These are phyloP conservation scores for Daldinia vernicosa DNA, from an alignment of 495 filamentous ascomycete species.

Conservation along the genomic window DNA sequence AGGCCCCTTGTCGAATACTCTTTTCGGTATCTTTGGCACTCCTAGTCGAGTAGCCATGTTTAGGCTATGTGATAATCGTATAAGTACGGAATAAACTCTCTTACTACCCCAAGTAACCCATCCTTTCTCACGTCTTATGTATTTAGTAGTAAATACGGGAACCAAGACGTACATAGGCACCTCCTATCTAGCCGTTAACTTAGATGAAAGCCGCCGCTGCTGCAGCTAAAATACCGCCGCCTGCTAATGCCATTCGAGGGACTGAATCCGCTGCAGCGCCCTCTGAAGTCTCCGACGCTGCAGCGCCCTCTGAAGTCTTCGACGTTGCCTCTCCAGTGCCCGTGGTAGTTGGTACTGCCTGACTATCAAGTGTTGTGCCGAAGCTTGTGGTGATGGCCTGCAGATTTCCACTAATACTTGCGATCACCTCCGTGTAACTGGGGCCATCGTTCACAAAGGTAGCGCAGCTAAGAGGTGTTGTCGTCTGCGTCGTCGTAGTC, in stretches of 20 bases:
- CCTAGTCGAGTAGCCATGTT: no score
- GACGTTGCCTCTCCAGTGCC: background rate
- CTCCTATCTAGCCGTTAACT: background rate
- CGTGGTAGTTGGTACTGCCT: background rate
- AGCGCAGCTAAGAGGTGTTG: background rate
- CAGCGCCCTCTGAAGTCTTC: no score
- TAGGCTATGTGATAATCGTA: no score
- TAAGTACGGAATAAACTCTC: no score
- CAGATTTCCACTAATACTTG: background rate
- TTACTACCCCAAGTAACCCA: no score
- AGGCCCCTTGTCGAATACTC: background rate
- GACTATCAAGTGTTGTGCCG: background rate
- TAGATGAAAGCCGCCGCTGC: background rate
- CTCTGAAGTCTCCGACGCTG: background rate
- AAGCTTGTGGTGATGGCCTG: background rate
- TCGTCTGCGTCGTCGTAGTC: background rate
- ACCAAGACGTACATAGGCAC: background rate
- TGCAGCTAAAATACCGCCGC: background rate
- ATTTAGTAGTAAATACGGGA: background rate
- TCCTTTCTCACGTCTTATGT: background rate
- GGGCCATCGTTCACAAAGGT: background rate
- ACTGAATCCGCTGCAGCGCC: background rate
- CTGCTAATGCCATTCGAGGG: background rate
- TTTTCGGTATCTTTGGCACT: background rate
- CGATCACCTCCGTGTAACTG: background rate